Evolutionary conservation across 306 rosid species (phyloP).

Genomic region (apple (Malus domestica)): DNA sequence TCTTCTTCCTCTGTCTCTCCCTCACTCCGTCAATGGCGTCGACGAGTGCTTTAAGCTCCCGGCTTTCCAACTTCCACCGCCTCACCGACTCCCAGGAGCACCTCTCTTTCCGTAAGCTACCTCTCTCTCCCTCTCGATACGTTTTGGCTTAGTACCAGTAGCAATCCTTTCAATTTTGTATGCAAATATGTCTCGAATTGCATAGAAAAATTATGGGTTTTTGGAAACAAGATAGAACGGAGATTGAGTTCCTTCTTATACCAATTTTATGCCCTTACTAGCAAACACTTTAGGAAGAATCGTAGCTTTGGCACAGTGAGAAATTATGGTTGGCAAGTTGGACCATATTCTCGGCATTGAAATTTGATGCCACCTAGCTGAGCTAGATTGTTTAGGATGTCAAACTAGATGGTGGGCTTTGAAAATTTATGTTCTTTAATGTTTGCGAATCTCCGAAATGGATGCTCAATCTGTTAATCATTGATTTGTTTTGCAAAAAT

Average conservation of each 20-base stretch:
- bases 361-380: neutral
- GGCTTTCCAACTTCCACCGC: conserved; percentile 9
- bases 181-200: neutral
- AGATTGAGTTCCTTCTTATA: neutral
- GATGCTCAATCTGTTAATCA: neutral
- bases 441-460: neutral
- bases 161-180: neutral
- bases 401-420: neutral
- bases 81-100: neutral
- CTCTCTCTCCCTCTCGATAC: neutral
- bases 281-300: neutral
- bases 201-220: neutral
- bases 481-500: neutral
- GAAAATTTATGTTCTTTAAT: neutral
- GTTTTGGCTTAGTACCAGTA: neutral
- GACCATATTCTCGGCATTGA: neutral
- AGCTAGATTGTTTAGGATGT: neutral
- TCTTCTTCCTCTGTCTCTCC: neutral
- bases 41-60: conserved; percentile 22
- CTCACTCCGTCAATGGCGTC: conserved; percentile 15
- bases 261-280: neutral
- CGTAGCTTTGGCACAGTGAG: neutral
- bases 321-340: neutral
- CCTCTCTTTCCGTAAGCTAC: conserved; percentile 21
- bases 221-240: neutral